These are phyloP conservation scores for Calycina marina DNA, from an alignment of 2,329 filamentous ascomycete species.

Conservation along the genomic window DNA sequence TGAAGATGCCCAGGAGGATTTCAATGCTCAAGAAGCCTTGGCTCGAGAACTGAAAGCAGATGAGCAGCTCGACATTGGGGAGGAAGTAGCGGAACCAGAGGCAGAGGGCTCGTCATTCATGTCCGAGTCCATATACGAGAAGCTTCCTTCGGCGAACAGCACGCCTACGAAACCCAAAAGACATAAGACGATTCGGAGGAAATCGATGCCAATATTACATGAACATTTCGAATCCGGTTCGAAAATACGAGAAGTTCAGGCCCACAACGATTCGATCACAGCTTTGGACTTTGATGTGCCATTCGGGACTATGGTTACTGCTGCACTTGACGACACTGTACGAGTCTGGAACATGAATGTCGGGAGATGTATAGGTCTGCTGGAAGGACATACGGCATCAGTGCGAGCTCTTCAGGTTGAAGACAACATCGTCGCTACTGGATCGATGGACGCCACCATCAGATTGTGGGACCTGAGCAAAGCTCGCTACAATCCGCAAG, in stretches of 20 bases:
- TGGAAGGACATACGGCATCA: constrained; percentile 91
- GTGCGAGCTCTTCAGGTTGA: constrained; percentile 87
- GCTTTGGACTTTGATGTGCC: constrained; percentile 94
- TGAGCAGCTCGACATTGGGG: constrained; percentile 24
- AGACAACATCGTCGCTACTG: constrained; percentile 88
- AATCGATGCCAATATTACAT: constrained; percentile 88
- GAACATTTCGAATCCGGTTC: constrained; percentile 89
- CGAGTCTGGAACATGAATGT: constrained; percentile 94
- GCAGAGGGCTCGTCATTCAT: constrained; percentile 57
- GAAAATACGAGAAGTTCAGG: constrained; percentile 73
- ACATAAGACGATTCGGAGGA: constrained; percentile 47
- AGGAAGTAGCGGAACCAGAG: constrained; percentile 29
- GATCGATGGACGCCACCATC: constrained; percentile 88
- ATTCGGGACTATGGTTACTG: constrained; percentile 87
- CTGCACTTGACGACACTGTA: constrained; percentile 84
- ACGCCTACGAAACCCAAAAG: constrained; percentile 37
- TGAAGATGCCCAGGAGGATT: constrained; percentile 44
- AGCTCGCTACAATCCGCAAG: constrained; percentile 64
- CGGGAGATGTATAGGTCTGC: constrained; percentile 75
- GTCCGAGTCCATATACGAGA: constrained; percentile 96
- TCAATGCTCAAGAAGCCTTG: constrained; percentile 42
- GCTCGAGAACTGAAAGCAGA: constrained; percentile 28
- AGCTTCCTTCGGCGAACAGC: constrained; percentile 48
- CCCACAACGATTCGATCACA: constrained; percentile 78
- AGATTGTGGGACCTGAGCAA: constrained; percentile 88